These are phyloP conservation scores for Datisca glomerata DNA, from an alignment of 306 rosid species.

Conservation along the genomic window DNA sequence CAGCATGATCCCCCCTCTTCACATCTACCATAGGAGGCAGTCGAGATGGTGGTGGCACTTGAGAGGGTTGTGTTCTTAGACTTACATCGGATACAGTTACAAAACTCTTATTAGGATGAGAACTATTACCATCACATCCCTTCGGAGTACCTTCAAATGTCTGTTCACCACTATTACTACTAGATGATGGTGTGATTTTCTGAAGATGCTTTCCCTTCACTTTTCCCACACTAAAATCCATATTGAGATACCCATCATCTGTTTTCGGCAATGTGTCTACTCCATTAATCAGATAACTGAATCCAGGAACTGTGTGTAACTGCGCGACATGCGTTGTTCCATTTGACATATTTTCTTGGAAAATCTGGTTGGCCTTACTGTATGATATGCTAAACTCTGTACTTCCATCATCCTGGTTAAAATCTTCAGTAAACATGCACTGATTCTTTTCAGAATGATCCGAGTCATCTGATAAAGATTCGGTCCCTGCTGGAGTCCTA, in stretches of 20 bases:
- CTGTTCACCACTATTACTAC: constrained; percentile 25
- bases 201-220: constrained; percentile 34
- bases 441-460: constrained; percentile 43
- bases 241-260: constrained; percentile 42
- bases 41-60: constrained; percentile 86
- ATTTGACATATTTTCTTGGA: constrained; percentile 21
- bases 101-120: constrained; percentile 33
- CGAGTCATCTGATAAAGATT: constrained; percentile 50
- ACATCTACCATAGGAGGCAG: constrained; percentile 59
- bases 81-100: constrained; percentile 58
- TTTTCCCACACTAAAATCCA: constrained; percentile 31
- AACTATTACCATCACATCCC: constrained; percentile 24
- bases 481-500: constrained; percentile 75
- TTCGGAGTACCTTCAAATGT: constrained; percentile 22
- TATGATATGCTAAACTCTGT: constrained; percentile 57
- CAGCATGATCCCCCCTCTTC: constrained; percentile 26
- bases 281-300: constrained; percentile 40
- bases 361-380: constrained; percentile 30
- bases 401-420: constrained; percentile 31
- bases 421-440: constrained; percentile 32
- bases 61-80: constrained; percentile 72
- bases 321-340: constrained; percentile 28
- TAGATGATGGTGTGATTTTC: constrained; percentile 18
- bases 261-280: constrained; percentile 18
- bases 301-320: constrained; percentile 37